phyloP scores from a whole-genome alignment of 2,329 filamentous ascomycete species.

The Aspergillus sp. region DNA sequence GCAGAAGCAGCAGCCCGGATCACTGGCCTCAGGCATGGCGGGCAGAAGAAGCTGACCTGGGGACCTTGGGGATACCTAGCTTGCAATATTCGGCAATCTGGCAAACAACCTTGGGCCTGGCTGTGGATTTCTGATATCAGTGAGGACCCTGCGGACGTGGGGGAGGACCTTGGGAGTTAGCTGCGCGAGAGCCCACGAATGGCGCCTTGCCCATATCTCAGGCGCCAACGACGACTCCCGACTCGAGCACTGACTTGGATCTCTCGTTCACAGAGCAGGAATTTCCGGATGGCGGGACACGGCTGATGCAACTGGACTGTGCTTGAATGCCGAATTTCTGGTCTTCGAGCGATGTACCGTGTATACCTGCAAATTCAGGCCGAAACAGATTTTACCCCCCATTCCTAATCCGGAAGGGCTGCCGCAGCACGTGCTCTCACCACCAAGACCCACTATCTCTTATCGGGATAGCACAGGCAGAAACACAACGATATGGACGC shows the following conservation, averaged over 20 bases:
- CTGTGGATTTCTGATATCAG: not conserved
- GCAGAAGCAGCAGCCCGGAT: conserved; percentile 10
- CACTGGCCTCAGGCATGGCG: conserved; percentile 20
- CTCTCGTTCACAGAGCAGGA: too few species aligned
- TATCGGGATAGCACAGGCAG: conserved; percentile 1
- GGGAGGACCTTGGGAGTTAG: conserved; percentile 34
- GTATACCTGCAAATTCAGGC: conserved; percentile 7
- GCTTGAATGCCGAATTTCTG: too few species aligned
- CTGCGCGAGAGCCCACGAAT: conserved; percentile 3
- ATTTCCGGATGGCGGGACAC: too few species aligned
- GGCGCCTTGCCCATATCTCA: conserved; percentile 1
- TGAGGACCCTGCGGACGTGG: conserved; percentile 9
- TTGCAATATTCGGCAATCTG: too few species aligned
- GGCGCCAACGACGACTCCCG: too few species aligned
- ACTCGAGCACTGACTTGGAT: too few species aligned
- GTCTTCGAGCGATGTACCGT: not conserved
- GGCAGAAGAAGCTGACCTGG: conserved; percentile 8
- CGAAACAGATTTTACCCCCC: not conserved
- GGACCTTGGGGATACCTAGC: conserved; percentile 21
- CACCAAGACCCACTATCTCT: conserved; percentile 8
- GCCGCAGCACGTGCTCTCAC: conserved; percentile 7
- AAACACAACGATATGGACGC: not conserved
- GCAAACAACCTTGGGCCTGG: not conserved
- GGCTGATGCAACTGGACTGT: too few species aligned
- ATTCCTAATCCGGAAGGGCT: not conserved